Percentiles rank a stretch among this genome's conserved stretches.
Conservation (phyloP, 1,139 yeast genomes). For the Taphrina flavorubra region DNA sequence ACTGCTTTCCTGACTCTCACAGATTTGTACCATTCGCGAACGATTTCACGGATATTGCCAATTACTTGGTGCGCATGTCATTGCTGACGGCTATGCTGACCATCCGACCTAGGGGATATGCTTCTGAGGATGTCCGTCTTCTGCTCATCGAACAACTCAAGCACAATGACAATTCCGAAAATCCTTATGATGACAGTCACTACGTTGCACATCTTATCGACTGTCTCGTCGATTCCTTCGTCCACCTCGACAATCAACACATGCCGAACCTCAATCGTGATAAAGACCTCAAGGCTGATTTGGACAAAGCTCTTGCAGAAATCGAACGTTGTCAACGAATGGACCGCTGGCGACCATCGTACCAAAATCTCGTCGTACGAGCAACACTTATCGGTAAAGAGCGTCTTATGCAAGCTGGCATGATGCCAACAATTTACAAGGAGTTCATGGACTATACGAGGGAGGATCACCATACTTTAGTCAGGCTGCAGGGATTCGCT, state of each 20-base stretch:
- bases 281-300: conserved; percentile 50
- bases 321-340: conserved; percentile 75
- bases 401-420: conserved; percentile 64
- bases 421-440: conserved; percentile 60
- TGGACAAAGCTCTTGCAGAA: conserved; percentile 61
- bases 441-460: conserved; percentile 61
- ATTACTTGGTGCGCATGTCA: conserved; percentile 71
- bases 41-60: conserved; percentile 71
- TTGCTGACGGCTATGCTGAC: conserved; percentile 68
- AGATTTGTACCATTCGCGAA: conserved; percentile 71
- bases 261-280: conserved; percentile 49
- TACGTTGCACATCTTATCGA: conserved; percentile 67
- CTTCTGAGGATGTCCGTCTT: conserved; percentile 69
- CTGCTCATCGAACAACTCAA: conserved; percentile 74
- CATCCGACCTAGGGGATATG: conserved; percentile 63
- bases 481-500: conserved; percentile 71
- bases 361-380: conserved; percentile 63
- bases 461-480: conserved; percentile 58
- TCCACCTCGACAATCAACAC: conserved; percentile 35
- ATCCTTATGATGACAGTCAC: conserved; percentile 73
- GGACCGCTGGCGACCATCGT: conserved; percentile 87
- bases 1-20: conserved; percentile 69
- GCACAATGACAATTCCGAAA: conserved; percentile 84
- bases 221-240: conserved; percentile 54
- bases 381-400: conserved; percentile 59